Percentiles rank a stretch among this genome's conserved stretches.
phyloP scores from a whole-genome alignment of 2,329 filamentous ascomycete genomes.

The Bipolaris cookei region DNA sequence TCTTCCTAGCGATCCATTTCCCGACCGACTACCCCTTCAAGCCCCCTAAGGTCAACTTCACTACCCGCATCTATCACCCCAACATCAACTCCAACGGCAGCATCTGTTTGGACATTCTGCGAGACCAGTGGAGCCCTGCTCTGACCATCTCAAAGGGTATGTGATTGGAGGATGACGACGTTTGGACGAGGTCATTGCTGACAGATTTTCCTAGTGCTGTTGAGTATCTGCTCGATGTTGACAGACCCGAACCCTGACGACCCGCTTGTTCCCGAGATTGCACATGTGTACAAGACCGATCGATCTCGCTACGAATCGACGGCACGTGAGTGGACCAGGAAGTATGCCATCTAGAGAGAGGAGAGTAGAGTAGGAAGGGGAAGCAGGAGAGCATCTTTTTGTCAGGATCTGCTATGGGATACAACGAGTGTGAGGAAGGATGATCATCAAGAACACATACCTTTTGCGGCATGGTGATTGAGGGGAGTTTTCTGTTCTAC shows the following conservation, averaged over 20 bases:
- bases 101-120: slow-evolving; percentile 97
- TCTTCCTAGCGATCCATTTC: slow-evolving; percentile 99
- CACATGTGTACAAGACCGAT: slow-evolving; percentile 99
- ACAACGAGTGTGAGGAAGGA: slow-evolving; percentile 24
- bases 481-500: slow-evolving; percentile 38
- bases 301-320: slow-evolving; percentile 94
- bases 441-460: slow-evolving; percentile 32
- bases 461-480: slow-evolving; percentile 38
- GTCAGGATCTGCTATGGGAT: slow-evolving; percentile 36
- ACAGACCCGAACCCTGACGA: slow-evolving; percentile 99
- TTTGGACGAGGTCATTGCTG: neutral
- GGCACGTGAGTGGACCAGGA: slow-evolving; percentile 96
- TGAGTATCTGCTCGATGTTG: slow-evolving; percentile 99
- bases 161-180: slow-evolving; percentile 17
- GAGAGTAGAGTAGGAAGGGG: neutral
- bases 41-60: slow-evolving; percentile 99
- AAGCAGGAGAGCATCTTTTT: slow-evolving; percentile 20
- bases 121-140: slow-evolving; percentile 98
- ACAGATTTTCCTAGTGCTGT: slow-evolving; percentile 68
- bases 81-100: slow-evolving; percentile 99
- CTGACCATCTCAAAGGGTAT: slow-evolving; percentile 98
- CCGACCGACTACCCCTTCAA: slow-evolving; percentile 99
- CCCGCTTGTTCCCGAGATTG: slow-evolving; percentile 97
- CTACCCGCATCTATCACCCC: slow-evolving; percentile 98
- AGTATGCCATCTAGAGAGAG: slow-evolving; percentile 83